Base-by-base conservation (phyloP, 306 rosid species). In the Fragaria ananassa region DNA sequence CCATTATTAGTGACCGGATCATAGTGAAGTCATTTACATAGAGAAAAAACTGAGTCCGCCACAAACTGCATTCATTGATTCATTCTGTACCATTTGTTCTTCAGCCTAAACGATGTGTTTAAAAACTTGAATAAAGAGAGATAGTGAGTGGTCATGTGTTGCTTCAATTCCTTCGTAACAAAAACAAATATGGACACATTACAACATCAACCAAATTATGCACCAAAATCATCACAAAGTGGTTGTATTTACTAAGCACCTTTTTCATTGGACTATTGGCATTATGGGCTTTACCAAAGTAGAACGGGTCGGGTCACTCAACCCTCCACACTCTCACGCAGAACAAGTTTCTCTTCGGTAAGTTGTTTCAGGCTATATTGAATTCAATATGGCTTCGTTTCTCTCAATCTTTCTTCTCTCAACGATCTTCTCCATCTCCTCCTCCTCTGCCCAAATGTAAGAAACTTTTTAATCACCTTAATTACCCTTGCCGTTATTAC, bases 381-480 rank as follows among this genome's bases (percentile, higher is more conserved):
- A 17, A 50, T 51, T 29, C 73, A 56, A 89, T 31, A 31, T 86
- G 93, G 87, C 84, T 42, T 81, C 86, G 37, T 64, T 82, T 68
- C 63, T 83, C 77, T 68, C 82, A 12, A 23, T 83, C 15, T 42
- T 83, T 39, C 81, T 86, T 72, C 86, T 84, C 71, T 61, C 73
- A 64, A 76, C 77, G 29, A 29, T 81, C 15, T 53, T 71, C 76
- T 54, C 46, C 34, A 45, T 72, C 78, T 79, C 79, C 37, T 81
- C 83, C 77, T 77, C 78, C 42, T 83, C 85, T 37, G 80, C 85
- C 13, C 68, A 80, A 61, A 81, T 83, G 96, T 92, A 64, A 88
- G 74, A 34, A 51, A 46, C 44, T 41, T 41, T 41, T 41, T 41
- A 41, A 41, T 41, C 44, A 41, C 44, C 6, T 41, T 41, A 41